phyloP scores from a whole-genome alignment of 2,329 filamentous ascomycete genomes.

The Fusarium falciforme region DNA sequence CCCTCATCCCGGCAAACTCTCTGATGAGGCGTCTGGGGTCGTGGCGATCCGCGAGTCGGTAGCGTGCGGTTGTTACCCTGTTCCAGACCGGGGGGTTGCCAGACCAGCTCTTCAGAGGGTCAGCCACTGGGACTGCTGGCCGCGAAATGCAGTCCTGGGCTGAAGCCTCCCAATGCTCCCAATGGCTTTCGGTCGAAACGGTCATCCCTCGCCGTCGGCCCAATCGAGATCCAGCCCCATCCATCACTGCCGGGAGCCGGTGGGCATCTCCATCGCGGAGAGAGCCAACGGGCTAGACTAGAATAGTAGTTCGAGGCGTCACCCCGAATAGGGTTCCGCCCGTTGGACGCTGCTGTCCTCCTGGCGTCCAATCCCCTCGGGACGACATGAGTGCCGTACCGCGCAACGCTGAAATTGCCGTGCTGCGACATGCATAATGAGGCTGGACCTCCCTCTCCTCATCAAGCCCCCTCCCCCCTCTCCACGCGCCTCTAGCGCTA shows the following conservation, averaged over 20 bases:
- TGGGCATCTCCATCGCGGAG: background rate
- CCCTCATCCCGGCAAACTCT: conserved; percentile 1
- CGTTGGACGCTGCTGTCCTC: background rate
- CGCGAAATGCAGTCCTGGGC: background rate
- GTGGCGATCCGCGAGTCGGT: conserved; percentile 4
- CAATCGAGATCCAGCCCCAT: conserved; percentile 1
- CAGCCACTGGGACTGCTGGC: background rate
- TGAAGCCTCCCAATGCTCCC: background rate
- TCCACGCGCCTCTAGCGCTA: conserved; percentile 4
- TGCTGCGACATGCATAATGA: conserved; percentile 13
- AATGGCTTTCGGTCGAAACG: background rate
- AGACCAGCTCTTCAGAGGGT: background rate
- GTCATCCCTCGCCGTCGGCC: background rate
- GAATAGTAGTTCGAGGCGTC: background rate
- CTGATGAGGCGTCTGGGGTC: conserved; percentile 3
- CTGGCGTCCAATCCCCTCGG: conserved; percentile 1
- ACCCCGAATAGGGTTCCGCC: conserved; percentile 7
- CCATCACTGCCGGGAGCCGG: background rate
- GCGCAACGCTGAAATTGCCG: background rate
- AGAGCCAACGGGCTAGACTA: background rate
- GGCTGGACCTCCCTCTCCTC: conserved; percentile 6
- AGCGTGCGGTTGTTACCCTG: background rate
- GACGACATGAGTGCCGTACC: background rate
- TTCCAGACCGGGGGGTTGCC: background rate
- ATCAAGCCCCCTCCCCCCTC: background rate